Conservation (phyloP, 768 basidiomycete species). For the Agrocybe praecox region DNA sequence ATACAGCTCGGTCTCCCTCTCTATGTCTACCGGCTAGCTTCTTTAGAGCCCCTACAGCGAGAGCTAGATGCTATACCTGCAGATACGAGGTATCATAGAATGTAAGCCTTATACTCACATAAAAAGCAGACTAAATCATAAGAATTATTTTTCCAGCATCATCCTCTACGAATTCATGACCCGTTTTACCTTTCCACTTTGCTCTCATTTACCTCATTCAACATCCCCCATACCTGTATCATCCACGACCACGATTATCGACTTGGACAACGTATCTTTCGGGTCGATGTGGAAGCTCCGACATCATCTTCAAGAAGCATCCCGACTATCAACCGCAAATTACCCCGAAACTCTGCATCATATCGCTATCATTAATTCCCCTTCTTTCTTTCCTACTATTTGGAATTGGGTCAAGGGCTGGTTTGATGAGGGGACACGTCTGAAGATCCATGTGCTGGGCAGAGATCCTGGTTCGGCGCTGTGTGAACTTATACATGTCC, state of each 20-base stretch:
- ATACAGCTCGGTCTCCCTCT: conserved; percentile 66
- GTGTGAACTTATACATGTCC: conserved; percentile 43
- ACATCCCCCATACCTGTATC: conserved; percentile 56
- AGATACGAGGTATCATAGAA: conserved; percentile 65
- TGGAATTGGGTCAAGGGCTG: conserved; percentile 88
- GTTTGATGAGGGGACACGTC: conserved; percentile 80
- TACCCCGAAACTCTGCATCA: conserved; percentile 79
- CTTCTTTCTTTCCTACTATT: conserved; percentile 79
- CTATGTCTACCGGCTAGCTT: conserved; percentile 77
- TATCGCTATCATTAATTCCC: conserved; percentile 76
- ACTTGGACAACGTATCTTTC: conserved; percentile 65
- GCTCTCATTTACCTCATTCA: conserved; percentile 58
- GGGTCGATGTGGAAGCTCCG: conserved; percentile 71
- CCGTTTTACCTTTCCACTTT: conserved; percentile 66
- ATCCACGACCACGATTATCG: conserved; percentile 69
- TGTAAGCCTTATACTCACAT: conserved; percentile 47
- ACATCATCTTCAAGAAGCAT: conserved; percentile 74
- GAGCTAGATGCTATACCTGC: conserved; percentile 58
- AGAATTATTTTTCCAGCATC: conserved; percentile 47
- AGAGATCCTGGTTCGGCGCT: conserved; percentile 58
- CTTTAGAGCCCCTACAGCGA: conserved; percentile 56
- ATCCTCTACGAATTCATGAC: conserved; percentile 69
- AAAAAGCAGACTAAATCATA: too few species aligned
- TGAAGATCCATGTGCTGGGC: conserved; percentile 77
- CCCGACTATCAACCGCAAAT: conserved; percentile 72